Evolutionary conservation across 2,329 filamentous ascomycete genomes (phyloP).

Genomic region (Spiromastix sp.): DNA sequence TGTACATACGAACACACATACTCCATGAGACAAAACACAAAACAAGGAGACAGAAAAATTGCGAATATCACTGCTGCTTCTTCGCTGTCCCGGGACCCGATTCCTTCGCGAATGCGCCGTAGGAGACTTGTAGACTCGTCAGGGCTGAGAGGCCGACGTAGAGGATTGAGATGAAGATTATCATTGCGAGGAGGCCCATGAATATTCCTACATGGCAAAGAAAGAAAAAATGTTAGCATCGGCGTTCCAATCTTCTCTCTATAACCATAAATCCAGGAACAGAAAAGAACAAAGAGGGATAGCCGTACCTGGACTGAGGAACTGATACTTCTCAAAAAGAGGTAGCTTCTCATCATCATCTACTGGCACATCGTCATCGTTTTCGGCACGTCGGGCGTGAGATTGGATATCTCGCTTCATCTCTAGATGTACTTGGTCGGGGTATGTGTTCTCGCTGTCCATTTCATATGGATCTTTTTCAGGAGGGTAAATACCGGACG

Average conservation of each 20-base stretch:
- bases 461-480: conserved; percentile 48
- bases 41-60: conserved; percentile 7
- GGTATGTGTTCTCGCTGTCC: conserved; percentile 46
- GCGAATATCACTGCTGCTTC: conserved; percentile 49
- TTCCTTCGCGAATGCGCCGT: conserved; percentile 93
- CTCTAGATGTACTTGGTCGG: conserved; percentile 56
- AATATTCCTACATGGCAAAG: conserved; percentile 58
- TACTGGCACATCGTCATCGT: conserved; percentile 25
- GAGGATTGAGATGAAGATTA: conserved; percentile 67
- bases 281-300: not conserved
- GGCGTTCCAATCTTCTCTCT: no score
- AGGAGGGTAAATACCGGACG: conserved; percentile 15
- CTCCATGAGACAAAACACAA: conserved; percentile 6
- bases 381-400: conserved; percentile 20
- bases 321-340: conserved; percentile 84
- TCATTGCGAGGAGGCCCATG: conserved; percentile 63
- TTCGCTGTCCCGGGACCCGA: conserved; percentile 83
- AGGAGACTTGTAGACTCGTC: conserved; percentile 74
- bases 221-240: not conserved
- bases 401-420: conserved; percentile 53
- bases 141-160: conserved; percentile 69
- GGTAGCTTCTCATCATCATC: conserved; percentile 18
- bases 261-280: not conserved
- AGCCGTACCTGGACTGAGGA: conserved; percentile 70
- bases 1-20: not conserved